Evolutionary conservation across 257 asterid species (phyloP).

Genomic region (Lavandula angustifolia): DNA sequence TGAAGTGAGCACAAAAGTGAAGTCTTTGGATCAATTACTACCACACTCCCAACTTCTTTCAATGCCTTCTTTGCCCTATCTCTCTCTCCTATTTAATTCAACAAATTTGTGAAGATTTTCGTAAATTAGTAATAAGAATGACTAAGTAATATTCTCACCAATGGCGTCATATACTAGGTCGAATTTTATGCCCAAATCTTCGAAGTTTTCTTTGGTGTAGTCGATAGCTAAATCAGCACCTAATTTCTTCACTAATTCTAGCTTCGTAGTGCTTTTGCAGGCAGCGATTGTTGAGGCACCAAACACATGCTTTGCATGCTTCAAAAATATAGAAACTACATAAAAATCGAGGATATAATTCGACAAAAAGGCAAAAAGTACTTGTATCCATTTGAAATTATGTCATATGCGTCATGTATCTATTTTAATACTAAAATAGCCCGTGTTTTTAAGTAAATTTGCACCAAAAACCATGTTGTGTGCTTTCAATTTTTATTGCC

Average conservation of each 20-base stretch:
- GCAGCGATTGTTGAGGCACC: conserved; percentile 85
- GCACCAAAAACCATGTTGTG: too few species aligned
- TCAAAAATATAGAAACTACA: not conserved
- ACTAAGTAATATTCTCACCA: conserved; percentile 46
- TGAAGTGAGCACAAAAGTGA: conserved; percentile 65
- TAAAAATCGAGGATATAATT: not conserved
- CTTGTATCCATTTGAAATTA: too few species aligned
- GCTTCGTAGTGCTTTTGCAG: conserved; percentile 67
- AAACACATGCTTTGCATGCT: conserved; percentile 86
- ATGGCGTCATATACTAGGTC: conserved; percentile 82
- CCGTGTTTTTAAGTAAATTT: too few species aligned
- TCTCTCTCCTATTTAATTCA: conserved; percentile 43
- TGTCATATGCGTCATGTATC: too few species aligned
- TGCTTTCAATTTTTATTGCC: too few species aligned
- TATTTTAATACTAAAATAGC: too few species aligned
- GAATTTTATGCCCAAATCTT: conserved; percentile 63
- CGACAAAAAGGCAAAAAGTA: too few species aligned
- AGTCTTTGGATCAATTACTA: conserved; percentile 52
- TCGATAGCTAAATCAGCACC: conserved; percentile 84
- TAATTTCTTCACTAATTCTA: conserved; percentile 62
- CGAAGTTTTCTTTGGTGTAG: conserved; percentile 74
- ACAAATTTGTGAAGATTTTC: not conserved
- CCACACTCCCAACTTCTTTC: conserved; percentile 78
- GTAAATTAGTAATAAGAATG: too few species aligned
- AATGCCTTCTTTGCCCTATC: conserved; percentile 77